phyloP scores from a whole-genome alignment of 352 stramenopile species.

The Globisporangium sylvaticum region DNA sequence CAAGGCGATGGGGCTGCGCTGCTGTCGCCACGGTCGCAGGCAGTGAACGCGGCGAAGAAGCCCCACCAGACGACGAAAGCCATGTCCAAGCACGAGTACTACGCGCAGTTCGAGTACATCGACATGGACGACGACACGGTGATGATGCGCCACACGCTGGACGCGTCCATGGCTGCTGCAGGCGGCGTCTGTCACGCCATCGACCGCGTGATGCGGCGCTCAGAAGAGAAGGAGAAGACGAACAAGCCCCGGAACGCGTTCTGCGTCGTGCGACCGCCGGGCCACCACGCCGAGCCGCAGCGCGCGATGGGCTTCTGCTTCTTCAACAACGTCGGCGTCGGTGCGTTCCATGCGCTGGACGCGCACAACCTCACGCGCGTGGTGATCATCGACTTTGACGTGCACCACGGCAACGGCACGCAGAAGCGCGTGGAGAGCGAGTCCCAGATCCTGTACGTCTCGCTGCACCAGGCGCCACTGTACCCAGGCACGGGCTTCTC shows the following conservation, averaged over 20 bases:
- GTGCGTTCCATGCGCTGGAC: conserved; percentile 90
- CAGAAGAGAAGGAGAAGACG: neutral
- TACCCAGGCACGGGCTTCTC: conserved; percentile 43
- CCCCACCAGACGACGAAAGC: conserved; percentile 18
- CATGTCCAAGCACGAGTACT: conserved; percentile 43
- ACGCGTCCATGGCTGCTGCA: conserved; percentile 57
- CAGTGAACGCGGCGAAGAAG: neutral
- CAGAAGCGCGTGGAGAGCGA: conserved; percentile 34
- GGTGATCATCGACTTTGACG: conserved; percentile 71
- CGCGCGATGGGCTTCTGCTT: conserved; percentile 90
- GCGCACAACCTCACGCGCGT: conserved; percentile 42
- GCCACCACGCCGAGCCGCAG: conserved; percentile 50
- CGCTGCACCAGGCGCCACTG: conserved; percentile 49
- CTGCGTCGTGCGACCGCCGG: conserved; percentile 72
- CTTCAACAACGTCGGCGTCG: conserved; percentile 95
- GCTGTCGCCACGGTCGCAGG: conserved; percentile 5
- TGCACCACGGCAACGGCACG: conserved; percentile 89
- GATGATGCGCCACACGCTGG: conserved; percentile 66
- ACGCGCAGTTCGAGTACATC: conserved; percentile 57
- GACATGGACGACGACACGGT: conserved; percentile 67
- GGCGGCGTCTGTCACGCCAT: conserved; percentile 79
- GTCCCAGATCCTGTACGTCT: conserved; percentile 42
- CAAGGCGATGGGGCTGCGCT: neutral
- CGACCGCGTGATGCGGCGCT: conserved; percentile 38
- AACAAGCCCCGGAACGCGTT: conserved; percentile 67